phyloP scores from a whole-genome alignment of 768 basidiomycete species.

The Boletus pseudopeckii region DNA sequence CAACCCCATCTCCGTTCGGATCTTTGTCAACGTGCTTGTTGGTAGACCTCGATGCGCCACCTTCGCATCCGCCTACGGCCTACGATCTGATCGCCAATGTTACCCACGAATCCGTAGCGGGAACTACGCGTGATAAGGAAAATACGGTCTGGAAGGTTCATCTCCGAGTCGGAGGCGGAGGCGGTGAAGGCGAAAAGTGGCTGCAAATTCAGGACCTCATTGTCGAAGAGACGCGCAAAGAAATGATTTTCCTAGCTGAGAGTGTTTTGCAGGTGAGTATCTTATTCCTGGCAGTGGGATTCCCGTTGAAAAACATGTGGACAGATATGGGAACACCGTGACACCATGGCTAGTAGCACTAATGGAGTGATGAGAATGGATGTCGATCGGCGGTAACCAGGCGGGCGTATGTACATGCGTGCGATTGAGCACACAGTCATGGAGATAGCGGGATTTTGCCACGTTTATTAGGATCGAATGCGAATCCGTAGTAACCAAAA shows the following conservation, averaged over 20 bases:
- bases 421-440: conserved; percentile 7
- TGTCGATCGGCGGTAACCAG: conserved; percentile 29
- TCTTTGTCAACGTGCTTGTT: conserved; percentile 18
- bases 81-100: conserved; percentile 98
- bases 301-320: conserved; percentile 10
- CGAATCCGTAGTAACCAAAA: conserved; percentile 3
- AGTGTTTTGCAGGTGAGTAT: conserved; percentile 82
- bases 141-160: conserved; percentile 93
- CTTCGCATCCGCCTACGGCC: conserved; percentile 55
- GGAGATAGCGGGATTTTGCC: conserved; percentile 31
- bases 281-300: background rate
- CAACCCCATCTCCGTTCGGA: conserved; percentile 22
- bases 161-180: conserved; percentile 69
- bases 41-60: conserved; percentile 74
- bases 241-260: conserved; percentile 98
- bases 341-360: conserved; percentile 12
- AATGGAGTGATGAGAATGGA: conserved; percentile 27
- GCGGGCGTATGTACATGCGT: background rate
- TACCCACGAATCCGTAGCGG: conserved; percentile 90
- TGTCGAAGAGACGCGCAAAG: conserved; percentile 92
- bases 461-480: conserved; percentile 20
- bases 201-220: conserved; percentile 95
- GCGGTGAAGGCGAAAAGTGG: conserved; percentile 89
- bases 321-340: conserved; percentile 66
- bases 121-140: conserved; percentile 91